These are phyloP conservation scores for Pseudogymnoascus verrucosus DNA, from an alignment of 2,329 filamentous ascomycete genomes.

Conservation along the genomic window DNA sequence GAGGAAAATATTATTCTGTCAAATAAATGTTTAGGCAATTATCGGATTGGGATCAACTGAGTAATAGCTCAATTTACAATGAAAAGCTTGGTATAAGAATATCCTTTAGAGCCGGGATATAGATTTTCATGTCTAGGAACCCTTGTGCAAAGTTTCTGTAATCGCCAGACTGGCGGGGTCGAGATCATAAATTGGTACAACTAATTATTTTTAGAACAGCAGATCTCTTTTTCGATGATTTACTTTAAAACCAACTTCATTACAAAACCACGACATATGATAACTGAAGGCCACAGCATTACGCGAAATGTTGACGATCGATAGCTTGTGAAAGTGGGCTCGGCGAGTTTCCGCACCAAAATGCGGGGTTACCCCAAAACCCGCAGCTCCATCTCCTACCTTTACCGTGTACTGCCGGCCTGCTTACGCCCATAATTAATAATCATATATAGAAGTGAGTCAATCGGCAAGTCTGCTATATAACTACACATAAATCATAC, in stretches of 20 bases:
- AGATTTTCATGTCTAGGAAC: background rate
- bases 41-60: background rate
- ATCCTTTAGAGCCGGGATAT: background rate
- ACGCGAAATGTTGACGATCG: background rate
- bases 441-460: background rate
- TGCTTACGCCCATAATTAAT: background rate
- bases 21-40: background rate
- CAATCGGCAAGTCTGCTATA: background rate
- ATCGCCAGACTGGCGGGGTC: background rate
- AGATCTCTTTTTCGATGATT: background rate
- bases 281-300: background rate
- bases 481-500: background rate
- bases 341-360: background rate
- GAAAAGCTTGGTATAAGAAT: background rate
- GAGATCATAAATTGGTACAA: background rate
- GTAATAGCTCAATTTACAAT: background rate
- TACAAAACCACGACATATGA: background rate
- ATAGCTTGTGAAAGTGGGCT: background rate
- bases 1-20: background rate
- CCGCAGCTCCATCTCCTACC: background rate
- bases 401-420: background rate
- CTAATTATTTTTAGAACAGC: background rate
- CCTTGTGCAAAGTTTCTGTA: background rate
- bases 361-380: background rate
- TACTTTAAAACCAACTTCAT: background rate